Conservation (phyloP, 495 filamentous ascomycete genomes). For the Penicillium egyptiacum region DNA sequence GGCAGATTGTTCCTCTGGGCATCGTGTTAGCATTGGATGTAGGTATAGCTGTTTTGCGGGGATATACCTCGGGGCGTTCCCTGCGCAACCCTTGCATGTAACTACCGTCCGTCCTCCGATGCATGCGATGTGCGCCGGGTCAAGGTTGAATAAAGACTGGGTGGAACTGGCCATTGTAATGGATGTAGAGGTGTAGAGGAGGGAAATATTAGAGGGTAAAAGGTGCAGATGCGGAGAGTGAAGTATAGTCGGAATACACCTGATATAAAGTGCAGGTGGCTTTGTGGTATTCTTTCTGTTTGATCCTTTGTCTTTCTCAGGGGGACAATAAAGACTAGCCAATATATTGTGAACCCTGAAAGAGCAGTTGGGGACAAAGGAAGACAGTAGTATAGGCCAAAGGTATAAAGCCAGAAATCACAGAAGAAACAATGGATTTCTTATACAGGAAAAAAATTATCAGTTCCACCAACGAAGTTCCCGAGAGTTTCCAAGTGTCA, state of each 20-base stretch:
- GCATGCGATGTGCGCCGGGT: slow-evolving; percentile 40
- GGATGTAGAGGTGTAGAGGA: neutral
- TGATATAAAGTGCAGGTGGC: neutral
- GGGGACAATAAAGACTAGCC: neutral
- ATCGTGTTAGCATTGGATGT: slow-evolving; percentile 3
- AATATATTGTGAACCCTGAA: slow-evolving; percentile 11
- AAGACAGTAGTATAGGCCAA: slow-evolving; percentile 19
- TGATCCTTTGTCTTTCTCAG: neutral
- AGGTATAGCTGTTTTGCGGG: neutral
- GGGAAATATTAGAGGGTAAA: neutral
- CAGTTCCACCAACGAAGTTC: slow-evolving; percentile 1
- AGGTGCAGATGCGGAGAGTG: slow-evolving; percentile 2
- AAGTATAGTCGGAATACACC: neutral
- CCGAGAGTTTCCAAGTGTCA: slow-evolving; percentile 15
- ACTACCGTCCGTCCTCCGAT: slow-evolving; percentile 39
- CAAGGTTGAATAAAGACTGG: slow-evolving; percentile 24
- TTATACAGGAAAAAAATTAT: slow-evolving; percentile 17
- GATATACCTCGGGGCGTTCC: slow-evolving; percentile 43
- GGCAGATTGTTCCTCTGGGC: slow-evolving; percentile 35
- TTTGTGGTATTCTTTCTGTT: neutral
- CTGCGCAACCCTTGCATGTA: slow-evolving; percentile 42
- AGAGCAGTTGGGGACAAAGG: slow-evolving; percentile 15
- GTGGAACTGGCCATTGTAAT: slow-evolving; percentile 27
- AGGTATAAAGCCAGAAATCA: slow-evolving; percentile 22
- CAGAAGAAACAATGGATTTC: slow-evolving; percentile 15